A percentile compares a stretch with the other conserved stretches of the same genome.
Evolutionary conservation across 208 protist genomes (phyloP).

Genomic region (Spongospora subterranea): DNA sequence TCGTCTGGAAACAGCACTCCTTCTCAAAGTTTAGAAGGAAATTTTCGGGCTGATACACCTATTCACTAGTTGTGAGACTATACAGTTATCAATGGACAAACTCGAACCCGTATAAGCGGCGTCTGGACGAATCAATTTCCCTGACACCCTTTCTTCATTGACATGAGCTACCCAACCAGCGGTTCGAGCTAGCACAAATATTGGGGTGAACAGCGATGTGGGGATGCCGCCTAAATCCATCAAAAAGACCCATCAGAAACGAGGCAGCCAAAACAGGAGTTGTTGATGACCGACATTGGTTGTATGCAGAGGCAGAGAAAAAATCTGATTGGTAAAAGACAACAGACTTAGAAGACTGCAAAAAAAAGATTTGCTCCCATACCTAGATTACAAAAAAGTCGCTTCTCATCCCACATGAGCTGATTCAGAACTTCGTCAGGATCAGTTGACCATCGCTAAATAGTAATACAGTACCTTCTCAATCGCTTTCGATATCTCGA

Average conservation of each 20-base stretch:
- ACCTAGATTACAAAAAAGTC: conserved; percentile 50
- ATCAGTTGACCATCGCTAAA: not conserved
- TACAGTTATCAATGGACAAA: not conserved
- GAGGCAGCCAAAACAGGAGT: not conserved
- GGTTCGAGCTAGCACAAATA: conserved; percentile 40
- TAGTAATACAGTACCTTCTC: conserved; percentile 28
- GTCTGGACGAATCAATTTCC: conserved; percentile 34
- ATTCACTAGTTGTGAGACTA: not conserved
- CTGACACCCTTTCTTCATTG: not conserved
- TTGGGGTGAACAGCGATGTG: conserved; percentile 47
- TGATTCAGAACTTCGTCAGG: not conserved
- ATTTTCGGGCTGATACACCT: not conserved
- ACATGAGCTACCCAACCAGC: conserved; percentile 51
- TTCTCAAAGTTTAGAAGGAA: not conserved
- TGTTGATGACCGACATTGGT: conserved; percentile 53
- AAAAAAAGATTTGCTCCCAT: not conserved
- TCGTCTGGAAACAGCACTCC: not conserved
- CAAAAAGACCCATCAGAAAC: not conserved
- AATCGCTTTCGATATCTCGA: conserved; percentile 29
- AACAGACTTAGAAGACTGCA: too few species aligned
- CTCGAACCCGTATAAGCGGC: conserved; percentile 31
- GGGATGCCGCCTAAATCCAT: conserved; percentile 52
- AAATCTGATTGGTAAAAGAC: too few species aligned
- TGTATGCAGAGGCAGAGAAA: conserved; percentile 31
- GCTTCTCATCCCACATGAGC: conserved; percentile 38